Conservation (phyloP, 495 filamentous ascomycete species). For the Rhizodiscina lignyota region DNA sequence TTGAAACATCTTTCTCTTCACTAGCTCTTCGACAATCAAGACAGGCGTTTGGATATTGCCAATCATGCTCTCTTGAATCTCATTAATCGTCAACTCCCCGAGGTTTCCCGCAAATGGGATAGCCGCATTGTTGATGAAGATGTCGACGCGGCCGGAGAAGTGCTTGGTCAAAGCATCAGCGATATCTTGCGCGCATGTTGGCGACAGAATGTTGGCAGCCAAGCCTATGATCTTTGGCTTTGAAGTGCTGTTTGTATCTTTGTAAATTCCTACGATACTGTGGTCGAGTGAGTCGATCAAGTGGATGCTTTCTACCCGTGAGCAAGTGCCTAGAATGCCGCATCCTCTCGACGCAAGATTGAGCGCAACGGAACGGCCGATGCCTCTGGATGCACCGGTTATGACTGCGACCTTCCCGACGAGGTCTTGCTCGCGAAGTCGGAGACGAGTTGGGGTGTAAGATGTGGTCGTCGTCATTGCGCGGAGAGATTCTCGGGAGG, state of each 20-base stretch:
- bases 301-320: neutral
- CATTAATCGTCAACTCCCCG: conserved; percentile 3
- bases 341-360: no score
- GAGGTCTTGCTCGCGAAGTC: no score
- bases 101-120: neutral
- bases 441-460: no score
- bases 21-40: conserved; percentile 4
- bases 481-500: no score
- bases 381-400: no score
- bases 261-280: neutral
- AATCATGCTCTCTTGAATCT: conserved; percentile 2
- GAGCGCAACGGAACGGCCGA: no score
- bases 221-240: conserved; percentile 4
- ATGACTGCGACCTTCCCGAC: no score
- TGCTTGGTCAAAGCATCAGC: conserved; percentile 1
- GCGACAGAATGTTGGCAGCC: conserved; percentile 4
- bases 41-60: conserved; percentile 4
- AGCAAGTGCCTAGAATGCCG: no score
- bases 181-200: conserved; percentile 1
- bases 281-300: conserved; percentile 1
- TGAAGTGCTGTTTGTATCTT: neutral
- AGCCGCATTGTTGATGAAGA: conserved; percentile 6
- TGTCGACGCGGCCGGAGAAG: conserved; percentile 5
- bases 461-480: no score
- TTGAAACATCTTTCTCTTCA: conserved; percentile 5